Evolutionary conservation across 768 basidiomycete species (phyloP).

Genomic region (Hygrocybe punicea): DNA sequence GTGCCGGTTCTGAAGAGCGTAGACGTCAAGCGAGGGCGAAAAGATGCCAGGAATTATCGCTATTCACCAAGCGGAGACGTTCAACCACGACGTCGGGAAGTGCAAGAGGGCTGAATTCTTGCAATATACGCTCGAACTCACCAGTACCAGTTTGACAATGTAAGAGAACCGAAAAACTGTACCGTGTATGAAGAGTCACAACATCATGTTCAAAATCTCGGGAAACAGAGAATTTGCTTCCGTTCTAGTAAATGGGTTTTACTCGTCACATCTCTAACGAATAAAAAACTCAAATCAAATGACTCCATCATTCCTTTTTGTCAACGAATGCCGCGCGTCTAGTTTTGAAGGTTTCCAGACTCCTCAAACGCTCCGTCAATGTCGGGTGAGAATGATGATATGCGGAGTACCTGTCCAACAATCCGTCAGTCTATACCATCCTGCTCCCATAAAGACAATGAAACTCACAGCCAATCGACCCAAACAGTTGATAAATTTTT

Average conservation of each 20-base stretch:
- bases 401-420: constrained; percentile 69
- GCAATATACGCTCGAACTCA: too few species aligned
- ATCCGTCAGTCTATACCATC: constrained; percentile 4
- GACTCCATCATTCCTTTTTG: constrained; percentile 37
- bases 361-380: constrained; percentile 81
- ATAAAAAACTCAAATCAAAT: too few species aligned
- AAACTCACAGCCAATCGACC: constrained; percentile 84
- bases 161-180: too few species aligned
- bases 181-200: too few species aligned
- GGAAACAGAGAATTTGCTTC: too few species aligned
- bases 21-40: constrained; percentile 62
- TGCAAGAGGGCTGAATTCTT: neutral
- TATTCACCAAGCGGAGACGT: neutral
- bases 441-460: neutral
- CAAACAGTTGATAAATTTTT: constrained; percentile 92
- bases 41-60: constrained; percentile 45
- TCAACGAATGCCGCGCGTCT: constrained; percentile 24
- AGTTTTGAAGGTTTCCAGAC: constrained; percentile 65
- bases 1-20: constrained; percentile 73
- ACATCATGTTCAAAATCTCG: too few species aligned
- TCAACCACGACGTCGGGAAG: neutral
- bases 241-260: too few species aligned
- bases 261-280: too few species aligned
- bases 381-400: constrained; percentile 97
- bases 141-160: too few species aligned